Evolutionary conservation across 495 filamentous ascomycete genomes (phyloP).

Genomic region (Aspergillus affinis): DNA sequence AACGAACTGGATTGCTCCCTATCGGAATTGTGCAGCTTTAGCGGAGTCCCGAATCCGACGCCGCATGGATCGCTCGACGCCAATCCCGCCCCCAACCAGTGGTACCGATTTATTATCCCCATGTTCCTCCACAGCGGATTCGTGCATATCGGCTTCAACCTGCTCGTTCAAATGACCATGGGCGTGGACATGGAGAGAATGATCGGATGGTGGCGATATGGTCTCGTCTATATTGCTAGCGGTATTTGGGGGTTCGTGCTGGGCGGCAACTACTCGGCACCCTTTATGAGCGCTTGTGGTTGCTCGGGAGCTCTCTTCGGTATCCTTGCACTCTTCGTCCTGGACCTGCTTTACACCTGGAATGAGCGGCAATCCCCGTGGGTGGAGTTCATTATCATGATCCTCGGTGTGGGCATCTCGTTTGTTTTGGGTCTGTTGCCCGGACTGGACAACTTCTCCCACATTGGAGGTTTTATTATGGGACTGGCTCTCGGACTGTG

Average conservation of each 20-base stretch:
- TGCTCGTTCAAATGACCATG: slow-evolving; percentile 83
- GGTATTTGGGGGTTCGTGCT: slow-evolving; percentile 97
- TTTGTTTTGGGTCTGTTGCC: slow-evolving; percentile 92
- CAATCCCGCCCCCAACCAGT: slow-evolving; percentile 73
- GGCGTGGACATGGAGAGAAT: slow-evolving; percentile 86
- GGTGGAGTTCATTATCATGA: slow-evolving; percentile 79
- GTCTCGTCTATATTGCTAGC: slow-evolving; percentile 81
- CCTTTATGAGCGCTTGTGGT: slow-evolving; percentile 77
- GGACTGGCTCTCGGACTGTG: slow-evolving; percentile 83
- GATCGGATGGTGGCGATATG: slow-evolving; percentile 83
- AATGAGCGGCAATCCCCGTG: slow-evolving; percentile 67
- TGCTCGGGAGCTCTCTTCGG: slow-evolving; percentile 90
- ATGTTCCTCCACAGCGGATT: slow-evolving; percentile 95
- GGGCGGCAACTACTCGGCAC: slow-evolving; percentile 86
- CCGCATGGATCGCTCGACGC: slow-evolving; percentile 41
- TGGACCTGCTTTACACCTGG: slow-evolving; percentile 95
- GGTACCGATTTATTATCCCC: slow-evolving; percentile 93
- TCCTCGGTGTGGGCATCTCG: slow-evolving; percentile 80
- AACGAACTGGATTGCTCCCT: slow-evolving; percentile 62
- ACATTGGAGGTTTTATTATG: slow-evolving; percentile 95
- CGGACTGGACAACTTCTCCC: slow-evolving; percentile 93
- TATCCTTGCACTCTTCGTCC: slow-evolving; percentile 79
- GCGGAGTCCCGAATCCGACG: slow-evolving; percentile 63
- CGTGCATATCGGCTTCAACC: slow-evolving; percentile 93
- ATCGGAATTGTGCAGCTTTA: slow-evolving; percentile 78